A percentile compares a stretch with the other conserved stretches of the same genome.
phyloP scores from a whole-genome alignment of 2,329 filamentous ascomycete species.

The Epichloe sylvatica region DNA sequence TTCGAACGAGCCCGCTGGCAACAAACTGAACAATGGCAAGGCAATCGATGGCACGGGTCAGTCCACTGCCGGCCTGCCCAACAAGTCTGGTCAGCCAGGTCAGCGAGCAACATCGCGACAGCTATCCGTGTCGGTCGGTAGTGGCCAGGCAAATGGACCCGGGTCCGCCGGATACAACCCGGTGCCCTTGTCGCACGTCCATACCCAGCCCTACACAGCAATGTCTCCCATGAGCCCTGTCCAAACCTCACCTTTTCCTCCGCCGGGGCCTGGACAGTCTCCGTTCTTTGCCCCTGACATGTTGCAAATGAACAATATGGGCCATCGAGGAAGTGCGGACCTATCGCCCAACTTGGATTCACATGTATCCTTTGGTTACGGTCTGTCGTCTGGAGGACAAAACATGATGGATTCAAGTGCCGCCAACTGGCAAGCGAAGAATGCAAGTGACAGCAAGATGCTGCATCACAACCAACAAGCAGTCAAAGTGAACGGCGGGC shows the following conservation, averaged over 20 bases:
- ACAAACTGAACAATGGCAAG: neutral
- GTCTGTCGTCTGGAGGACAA: neutral
- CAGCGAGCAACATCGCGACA: conserved; percentile 11
- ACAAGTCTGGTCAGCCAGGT: conserved; percentile 9
- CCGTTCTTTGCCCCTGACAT: conserved; percentile 38
- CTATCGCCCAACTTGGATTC: conserved; percentile 58
- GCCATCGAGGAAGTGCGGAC: conserved; percentile 29
- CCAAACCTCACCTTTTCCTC: conserved; percentile 25
- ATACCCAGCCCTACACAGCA: conserved; percentile 28
- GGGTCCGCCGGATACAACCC: conserved; percentile 24
- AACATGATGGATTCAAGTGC: conserved; percentile 28
- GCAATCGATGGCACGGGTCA: conserved; percentile 4
- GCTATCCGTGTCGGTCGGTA: conserved; percentile 19
- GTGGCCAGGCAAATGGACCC: conserved; percentile 25
- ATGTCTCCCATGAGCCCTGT: conserved; percentile 40
- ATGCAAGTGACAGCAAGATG: neutral
- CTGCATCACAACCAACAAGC: conserved; percentile 14
- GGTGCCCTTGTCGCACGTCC: conserved; percentile 27
- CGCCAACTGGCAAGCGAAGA: conserved; percentile 2
- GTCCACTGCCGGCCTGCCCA: conserved; percentile 5
- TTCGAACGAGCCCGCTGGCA: conserved; percentile 8
- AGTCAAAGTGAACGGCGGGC: conserved; percentile 13
- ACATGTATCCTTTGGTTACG: conserved; percentile 53
- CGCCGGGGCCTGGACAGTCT: conserved; percentile 20
- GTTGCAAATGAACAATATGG: conserved; percentile 33